Percentiles rank a stretch among this genome's conserved stretches.
These are phyloP conservation scores for Holtermannia corniformis DNA, from an alignment of 768 basidiomycete genomes.

Conservation along the genomic window DNA sequence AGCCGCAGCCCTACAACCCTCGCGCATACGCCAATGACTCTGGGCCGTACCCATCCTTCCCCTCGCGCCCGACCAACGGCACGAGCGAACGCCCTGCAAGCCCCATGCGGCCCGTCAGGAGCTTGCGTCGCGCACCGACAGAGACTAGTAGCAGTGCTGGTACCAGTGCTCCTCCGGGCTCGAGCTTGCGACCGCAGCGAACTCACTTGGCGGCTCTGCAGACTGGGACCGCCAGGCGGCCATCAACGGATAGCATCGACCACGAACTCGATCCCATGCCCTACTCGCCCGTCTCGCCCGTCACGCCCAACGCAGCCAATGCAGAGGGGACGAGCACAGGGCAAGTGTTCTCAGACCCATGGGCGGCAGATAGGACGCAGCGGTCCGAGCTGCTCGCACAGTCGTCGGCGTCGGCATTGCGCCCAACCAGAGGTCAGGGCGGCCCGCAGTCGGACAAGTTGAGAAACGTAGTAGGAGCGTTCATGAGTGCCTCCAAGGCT, in stretches of 20 bases:
- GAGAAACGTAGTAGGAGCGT: slow-evolving; percentile 32
- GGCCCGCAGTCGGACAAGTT: slow-evolving; percentile 24
- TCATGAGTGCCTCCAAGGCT: slow-evolving; percentile 23
- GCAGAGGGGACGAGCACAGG: background rate
- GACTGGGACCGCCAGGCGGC: no score
- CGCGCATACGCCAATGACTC: background rate
- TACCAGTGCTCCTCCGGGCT: background rate
- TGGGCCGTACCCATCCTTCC: background rate
- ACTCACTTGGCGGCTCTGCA: background rate
- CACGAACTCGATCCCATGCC: slow-evolving; percentile 8
- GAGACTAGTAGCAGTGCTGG: background rate
- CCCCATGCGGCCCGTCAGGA: background rate
- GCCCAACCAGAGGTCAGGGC: slow-evolving; percentile 4
- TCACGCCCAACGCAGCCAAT: slow-evolving; percentile 4
- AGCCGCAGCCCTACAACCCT: background rate
- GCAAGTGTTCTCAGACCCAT: slow-evolving; percentile 28
- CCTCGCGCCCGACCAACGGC: background rate
- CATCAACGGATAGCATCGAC: no score
- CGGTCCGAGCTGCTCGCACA: slow-evolving; percentile 23
- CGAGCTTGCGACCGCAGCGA: background rate
- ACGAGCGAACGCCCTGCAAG: background rate
- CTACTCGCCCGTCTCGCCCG: slow-evolving; percentile 16
- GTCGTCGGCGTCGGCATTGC: slow-evolving; percentile 16
- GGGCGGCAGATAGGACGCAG: slow-evolving; percentile 30
- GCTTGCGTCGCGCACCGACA: background rate